Conservation (phyloP, 2,329 filamentous ascomycete genomes). For the Achaetomium macrosporum region DNA sequence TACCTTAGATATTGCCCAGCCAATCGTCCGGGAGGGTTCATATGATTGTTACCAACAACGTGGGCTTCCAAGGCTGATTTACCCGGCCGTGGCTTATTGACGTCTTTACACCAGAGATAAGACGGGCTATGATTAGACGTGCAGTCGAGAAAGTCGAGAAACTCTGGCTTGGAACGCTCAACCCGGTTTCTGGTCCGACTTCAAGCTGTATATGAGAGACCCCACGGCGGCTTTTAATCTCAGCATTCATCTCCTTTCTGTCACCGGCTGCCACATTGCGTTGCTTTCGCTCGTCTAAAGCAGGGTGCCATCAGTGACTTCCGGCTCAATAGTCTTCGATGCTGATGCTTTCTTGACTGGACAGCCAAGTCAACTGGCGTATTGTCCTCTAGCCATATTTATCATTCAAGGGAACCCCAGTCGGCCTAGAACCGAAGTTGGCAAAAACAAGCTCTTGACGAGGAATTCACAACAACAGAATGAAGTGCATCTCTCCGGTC, state of each 20-base stretch:
- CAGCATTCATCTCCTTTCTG: too few species aligned
- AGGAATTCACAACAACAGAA: too few species aligned
- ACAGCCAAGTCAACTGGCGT: too few species aligned
- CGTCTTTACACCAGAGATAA: background rate
- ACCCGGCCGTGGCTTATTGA: conserved; percentile 11
- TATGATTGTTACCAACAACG: background rate
- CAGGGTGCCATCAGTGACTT: too few species aligned
- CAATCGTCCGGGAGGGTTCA: background rate
- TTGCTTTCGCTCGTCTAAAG: too few species aligned
- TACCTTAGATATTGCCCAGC: background rate
- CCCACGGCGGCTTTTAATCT: too few species aligned
- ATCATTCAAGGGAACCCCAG: too few species aligned
- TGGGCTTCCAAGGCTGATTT: conserved; percentile 1
- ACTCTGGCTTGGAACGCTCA: background rate
- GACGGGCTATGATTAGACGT: conserved; percentile 8
- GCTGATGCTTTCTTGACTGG: too few species aligned
- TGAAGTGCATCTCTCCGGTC: background rate
- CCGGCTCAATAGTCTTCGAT: too few species aligned
- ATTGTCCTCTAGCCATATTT: too few species aligned
- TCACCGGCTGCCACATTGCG: too few species aligned
- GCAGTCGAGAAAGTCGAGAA: background rate
- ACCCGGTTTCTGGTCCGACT: background rate
- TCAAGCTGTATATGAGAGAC: background rate
- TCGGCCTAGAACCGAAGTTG: background rate
- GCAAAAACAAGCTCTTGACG: too few species aligned